phyloP scores from a whole-genome alignment of 805 yeast genomes.

The Wickerhamiella musiphila region DNA sequence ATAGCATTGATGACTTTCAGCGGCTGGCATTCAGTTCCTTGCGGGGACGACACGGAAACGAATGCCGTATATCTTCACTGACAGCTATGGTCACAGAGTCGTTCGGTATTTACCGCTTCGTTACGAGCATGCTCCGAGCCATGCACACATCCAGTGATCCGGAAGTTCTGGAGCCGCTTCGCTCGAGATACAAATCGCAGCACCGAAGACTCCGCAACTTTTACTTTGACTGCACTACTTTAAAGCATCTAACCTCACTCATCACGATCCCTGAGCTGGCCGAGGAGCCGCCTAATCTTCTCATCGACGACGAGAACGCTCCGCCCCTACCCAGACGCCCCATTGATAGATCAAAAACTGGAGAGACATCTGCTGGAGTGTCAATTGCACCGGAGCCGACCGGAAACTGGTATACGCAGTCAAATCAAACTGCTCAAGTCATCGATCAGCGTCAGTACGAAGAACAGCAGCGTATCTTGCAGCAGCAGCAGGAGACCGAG shows the following conservation, averaged over 20 bases:
- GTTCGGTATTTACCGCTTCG: constrained; percentile 80
- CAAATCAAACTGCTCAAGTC: constrained; percentile 26
- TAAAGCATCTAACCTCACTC: constrained; percentile 63
- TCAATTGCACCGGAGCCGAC: constrained; percentile 18
- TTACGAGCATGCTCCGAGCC: constrained; percentile 81
- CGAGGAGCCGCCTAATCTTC: constrained; percentile 41
- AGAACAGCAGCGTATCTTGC: constrained; percentile 41
- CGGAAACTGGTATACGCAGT: constrained; percentile 27
- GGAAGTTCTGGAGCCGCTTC: constrained; percentile 60
- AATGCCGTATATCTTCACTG: constrained; percentile 70
- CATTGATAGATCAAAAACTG: constrained; percentile 13
- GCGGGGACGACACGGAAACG: constrained; percentile 37
- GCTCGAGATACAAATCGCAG: constrained; percentile 54
- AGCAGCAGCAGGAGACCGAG: constrained; percentile 46
- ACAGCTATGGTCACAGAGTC: constrained; percentile 85
- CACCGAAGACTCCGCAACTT: constrained; percentile 58
- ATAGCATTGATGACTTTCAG: constrained; percentile 61
- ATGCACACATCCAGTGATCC: constrained; percentile 58
- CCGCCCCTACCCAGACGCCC: constrained; percentile 28
- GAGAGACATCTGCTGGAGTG: constrained; percentile 11
- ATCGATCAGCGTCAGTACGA: constrained; percentile 27
- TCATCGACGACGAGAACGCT: constrained; percentile 29
- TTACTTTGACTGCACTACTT: constrained; percentile 76
- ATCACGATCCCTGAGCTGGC: constrained; percentile 62
- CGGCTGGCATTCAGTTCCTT: constrained; percentile 58